These are phyloP conservation scores for Cystofilobasidium macerans DNA, from an alignment of 768 basidiomycete genomes.

Conservation along the genomic window DNA sequence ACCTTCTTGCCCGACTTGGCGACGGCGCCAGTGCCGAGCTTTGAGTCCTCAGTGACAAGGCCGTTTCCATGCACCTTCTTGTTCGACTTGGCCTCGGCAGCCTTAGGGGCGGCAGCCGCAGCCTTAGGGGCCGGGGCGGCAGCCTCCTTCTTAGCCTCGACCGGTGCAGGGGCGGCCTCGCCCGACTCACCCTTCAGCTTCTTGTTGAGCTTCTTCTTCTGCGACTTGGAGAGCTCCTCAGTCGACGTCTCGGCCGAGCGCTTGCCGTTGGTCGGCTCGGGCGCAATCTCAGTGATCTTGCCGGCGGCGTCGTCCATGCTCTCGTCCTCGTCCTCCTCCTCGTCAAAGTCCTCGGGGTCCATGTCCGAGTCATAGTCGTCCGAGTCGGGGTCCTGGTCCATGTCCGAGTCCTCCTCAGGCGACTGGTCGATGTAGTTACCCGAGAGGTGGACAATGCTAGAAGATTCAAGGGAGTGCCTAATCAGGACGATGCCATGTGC, in stretches of 20 bases:
- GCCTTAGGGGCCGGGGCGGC: constrained; percentile 24
- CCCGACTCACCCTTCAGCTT: constrained; percentile 60
- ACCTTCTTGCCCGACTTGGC: constrained; percentile 78
- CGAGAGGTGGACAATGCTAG: constrained; percentile 56
- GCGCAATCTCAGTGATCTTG: constrained; percentile 33
- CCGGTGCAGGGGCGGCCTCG: constrained; percentile 37
- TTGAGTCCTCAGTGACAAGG: constrained; percentile 63
- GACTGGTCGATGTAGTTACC: constrained; percentile 64
- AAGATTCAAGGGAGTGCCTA: too few relatives aligned
- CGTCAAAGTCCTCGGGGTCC: constrained; percentile 26
- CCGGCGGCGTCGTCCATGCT: constrained; percentile 32
- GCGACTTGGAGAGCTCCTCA: constrained; percentile 44
- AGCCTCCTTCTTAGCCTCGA: constrained; percentile 28
- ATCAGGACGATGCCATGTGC: too few relatives aligned
- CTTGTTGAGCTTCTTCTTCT: constrained; percentile 54
- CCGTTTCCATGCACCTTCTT: constrained; percentile 42
- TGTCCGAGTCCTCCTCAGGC: constrained; percentile 32
- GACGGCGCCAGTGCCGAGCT: constrained; percentile 66
- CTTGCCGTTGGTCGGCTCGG: constrained; percentile 42
- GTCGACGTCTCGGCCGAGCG: constrained; percentile 53
- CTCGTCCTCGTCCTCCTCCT: constrained; percentile 45
- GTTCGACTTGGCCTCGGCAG: constrained; percentile 34
- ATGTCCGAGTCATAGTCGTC: constrained; percentile 61
- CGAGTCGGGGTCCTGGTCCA: constrained; percentile 55
- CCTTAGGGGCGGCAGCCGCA: constrained; percentile 29